Evolutionary conservation across 1,284 basidiomycete species (phyloP), one percentile per base, ranked within the genome.

Genomic region (Cryptococcus sp.): DNA sequence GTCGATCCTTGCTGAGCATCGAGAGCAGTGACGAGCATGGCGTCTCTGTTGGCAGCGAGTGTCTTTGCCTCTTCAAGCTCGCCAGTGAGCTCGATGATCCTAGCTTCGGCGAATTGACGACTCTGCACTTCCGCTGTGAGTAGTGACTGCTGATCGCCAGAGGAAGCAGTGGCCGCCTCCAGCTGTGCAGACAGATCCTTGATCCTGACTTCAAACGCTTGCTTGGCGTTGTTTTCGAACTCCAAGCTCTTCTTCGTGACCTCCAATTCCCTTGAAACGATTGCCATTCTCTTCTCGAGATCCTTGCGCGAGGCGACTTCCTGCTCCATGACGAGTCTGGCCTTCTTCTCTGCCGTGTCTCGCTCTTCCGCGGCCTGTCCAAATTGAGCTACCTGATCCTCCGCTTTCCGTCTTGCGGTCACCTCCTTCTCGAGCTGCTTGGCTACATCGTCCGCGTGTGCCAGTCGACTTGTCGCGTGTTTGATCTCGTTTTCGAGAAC

Each of bases 351-450:
- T 1, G 49, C 55, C 13, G 50, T 20, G 3, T 54, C 16, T 27
- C 41, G 48, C 39, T 48, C 43, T 4, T 50, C 49, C 30, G 51
- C 30, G 39, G 8, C 19, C 16, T 27, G 11, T 47, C 22, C 15
- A 10, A 47, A 19, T 25, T 43, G 27, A 1, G 17, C 15, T 10
- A 64, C 19, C 42, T 54, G 47, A 7, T 19, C 35, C 45, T 61
- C 55, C 17, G 45, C 30, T 10, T 30, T 47, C 15, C 39, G 45
- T 7, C 55, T 45, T n/a, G 55, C 42, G 0, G 42, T 48, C 2
- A 55, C 55, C 48, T 63, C 61, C 10, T 16, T 16, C 45, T 64
- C 55, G 22, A 60, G 58, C 41, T 62, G 61, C 13, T 46, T 39
- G 15, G 19, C 27, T 7, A 51, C 55, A 23, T 50, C 57, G 19